These are phyloP conservation scores for Amphibolis antarctica DNA, from an alignment of 106 monocot genomes.

Conservation along the genomic window DNA sequence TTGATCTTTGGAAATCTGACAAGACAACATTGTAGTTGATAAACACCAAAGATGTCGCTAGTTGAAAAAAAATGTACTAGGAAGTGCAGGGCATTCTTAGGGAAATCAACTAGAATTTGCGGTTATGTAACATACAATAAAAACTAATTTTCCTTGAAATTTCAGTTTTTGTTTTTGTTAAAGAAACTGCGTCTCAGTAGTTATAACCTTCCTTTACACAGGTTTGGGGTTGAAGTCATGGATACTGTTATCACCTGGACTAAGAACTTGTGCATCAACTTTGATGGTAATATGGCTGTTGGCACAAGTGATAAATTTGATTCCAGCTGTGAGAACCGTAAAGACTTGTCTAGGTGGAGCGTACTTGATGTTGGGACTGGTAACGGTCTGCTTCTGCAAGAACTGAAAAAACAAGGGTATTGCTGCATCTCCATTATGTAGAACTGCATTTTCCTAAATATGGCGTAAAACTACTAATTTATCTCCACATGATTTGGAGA, in stretches of 20 bases:
- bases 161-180: neutral
- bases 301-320: conserved; percentile 25
- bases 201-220: conserved; percentile 13
- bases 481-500: too few species aligned
- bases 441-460: neutral
- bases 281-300: conserved; percentile 13
- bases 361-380: conserved; percentile 88
- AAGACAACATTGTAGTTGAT: too few species aligned
- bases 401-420: conserved; percentile 87
- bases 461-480: too few species aligned
- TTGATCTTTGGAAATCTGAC: neutral
- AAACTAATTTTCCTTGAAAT: too few species aligned
- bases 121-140: too few species aligned
- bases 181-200: neutral
- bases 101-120: too few species aligned
- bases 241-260: conserved; percentile 53
- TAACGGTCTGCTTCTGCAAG: conserved; percentile 69
- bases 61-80: too few species aligned
- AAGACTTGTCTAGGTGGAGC: conserved; percentile 35
- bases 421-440: neutral
- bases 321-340: conserved; percentile 11
- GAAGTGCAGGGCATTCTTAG: too few species aligned
- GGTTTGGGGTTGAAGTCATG: conserved; percentile 72
- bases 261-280: conserved; percentile 43
- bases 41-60: too few species aligned